Percentiles rank a stretch among this genome's conserved stretches.
Evolutionary conservation across 1,284 basidiomycete genomes (phyloP).

Genomic region (Athelia psychrophila): DNA sequence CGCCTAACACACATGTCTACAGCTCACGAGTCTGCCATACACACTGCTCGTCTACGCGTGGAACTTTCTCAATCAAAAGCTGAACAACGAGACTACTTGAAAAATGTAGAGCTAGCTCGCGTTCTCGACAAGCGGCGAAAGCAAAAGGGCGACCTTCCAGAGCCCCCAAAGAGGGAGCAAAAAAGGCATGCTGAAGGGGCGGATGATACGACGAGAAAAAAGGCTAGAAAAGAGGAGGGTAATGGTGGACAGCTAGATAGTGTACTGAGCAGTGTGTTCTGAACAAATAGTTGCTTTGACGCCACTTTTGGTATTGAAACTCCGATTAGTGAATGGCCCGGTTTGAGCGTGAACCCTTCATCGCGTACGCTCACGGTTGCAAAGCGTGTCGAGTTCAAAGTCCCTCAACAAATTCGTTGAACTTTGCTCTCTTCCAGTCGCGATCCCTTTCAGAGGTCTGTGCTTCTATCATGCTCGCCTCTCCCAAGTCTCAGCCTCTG

Average conservation of each 20-base stretch:
- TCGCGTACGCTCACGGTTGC: conserved; percentile 62
- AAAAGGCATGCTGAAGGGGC: conserved; percentile 16
- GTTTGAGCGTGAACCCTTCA: conserved; percentile 30
- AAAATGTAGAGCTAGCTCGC: conserved; percentile 93
- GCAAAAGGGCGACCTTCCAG: conserved; percentile 47
- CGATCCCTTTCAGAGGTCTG: conserved; percentile 76
- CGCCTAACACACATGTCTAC: conserved; percentile 6
- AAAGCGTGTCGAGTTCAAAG: conserved; percentile 53
- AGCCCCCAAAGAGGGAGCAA: conserved; percentile 22
- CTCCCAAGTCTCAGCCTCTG: conserved; percentile 61
- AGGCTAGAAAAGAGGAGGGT: conserved; percentile 9
- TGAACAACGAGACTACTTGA: conserved; percentile 93
- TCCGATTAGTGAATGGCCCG: conserved; percentile 27
- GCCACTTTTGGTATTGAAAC: neutral
- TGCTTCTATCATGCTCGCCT: conserved; percentile 83
- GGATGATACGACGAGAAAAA: conserved; percentile 3
- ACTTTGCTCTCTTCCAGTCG: conserved; percentile 58
- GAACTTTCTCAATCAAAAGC: conserved; percentile 86
- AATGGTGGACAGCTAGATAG: conserved; percentile 35
- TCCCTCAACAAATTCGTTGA: conserved; percentile 24
- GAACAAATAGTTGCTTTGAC: conserved; percentile 12
- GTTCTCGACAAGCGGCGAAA: conserved; percentile 83
- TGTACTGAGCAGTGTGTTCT: conserved; percentile 59
- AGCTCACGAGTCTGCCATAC: conserved; percentile 94
- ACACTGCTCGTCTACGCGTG: conserved; percentile 83